A percentile compares a stretch with the other conserved stretches of the same genome.
Evolutionary conservation across 331 rosid species (phyloP).

Genomic region (Stylosanthes scabra): DNA sequence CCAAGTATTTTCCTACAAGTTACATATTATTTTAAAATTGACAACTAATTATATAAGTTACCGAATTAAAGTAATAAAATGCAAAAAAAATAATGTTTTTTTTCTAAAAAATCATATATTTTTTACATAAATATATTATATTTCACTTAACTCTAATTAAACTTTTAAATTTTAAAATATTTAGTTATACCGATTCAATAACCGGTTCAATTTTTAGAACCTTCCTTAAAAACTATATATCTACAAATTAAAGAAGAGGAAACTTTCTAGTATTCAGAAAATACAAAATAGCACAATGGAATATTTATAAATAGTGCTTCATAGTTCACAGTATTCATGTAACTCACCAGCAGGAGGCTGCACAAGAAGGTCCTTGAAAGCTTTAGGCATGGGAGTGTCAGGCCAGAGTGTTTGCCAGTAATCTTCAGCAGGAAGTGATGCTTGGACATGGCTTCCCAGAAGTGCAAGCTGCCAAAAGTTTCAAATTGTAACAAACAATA

Average conservation of each 20-base stretch:
- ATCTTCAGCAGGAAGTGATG: slow-evolving; percentile 6
- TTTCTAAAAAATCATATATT: not conserved
- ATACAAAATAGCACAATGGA: not conserved
- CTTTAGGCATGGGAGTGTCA: slow-evolving; percentile 24
- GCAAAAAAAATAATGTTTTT: too few relatives aligned
- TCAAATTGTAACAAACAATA: not conserved
- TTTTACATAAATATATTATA: too few relatives aligned
- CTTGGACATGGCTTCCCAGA: slow-evolving; percentile 27
- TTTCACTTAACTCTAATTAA: too few relatives aligned
- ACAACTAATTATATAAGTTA: too few relatives aligned
- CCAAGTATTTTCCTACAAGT: too few relatives aligned
- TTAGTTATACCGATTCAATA: too few relatives aligned
- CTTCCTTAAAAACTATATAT: too few relatives aligned
- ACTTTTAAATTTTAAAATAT: too few relatives aligned
- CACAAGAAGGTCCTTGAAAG: not conserved
- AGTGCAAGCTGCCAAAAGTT: slow-evolving; percentile 15
- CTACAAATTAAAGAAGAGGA: not conserved
- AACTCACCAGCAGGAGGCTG: slow-evolving; percentile 13
- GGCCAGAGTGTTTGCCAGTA: slow-evolving; percentile 30
- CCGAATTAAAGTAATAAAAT: too few relatives aligned
- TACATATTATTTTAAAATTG: too few relatives aligned
- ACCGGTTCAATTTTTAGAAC: too few relatives aligned
- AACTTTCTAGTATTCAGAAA: not conserved
- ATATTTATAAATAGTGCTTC: not conserved
- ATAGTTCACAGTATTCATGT: not conserved